Conservation (phyloP, 2,329 filamentous ascomycete genomes). For the Coniochaeta prunicola region DNA sequence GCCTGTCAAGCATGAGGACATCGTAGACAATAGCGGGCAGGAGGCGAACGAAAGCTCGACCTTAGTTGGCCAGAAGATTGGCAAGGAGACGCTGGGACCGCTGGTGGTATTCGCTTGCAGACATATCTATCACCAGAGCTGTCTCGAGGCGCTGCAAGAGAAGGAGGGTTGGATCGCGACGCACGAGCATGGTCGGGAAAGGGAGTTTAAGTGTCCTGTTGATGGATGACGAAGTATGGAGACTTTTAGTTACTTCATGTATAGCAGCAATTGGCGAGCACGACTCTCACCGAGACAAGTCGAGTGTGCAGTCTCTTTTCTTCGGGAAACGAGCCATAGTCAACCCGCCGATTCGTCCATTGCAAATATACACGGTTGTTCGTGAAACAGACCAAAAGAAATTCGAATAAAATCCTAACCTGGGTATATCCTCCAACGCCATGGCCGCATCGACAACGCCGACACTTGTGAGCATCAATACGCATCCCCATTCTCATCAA, state of each 20-base stretch:
- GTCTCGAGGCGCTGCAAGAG: slow-evolving; percentile 58
- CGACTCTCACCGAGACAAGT: not conserved
- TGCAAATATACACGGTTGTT: not conserved
- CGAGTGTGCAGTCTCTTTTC: not conserved
- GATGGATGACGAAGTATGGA: slow-evolving; percentile 32
- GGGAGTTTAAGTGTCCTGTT: slow-evolving; percentile 49
- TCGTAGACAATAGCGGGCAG: slow-evolving; percentile 23
- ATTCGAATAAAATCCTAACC: not conserved
- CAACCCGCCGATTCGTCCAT: not conserved
- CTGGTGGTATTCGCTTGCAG: slow-evolving; percentile 63
- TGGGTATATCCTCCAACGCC: slow-evolving; percentile 1
- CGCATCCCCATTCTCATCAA: slow-evolving; percentile 10
- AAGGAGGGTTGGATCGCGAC: slow-evolving; percentile 33
- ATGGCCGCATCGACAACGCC: not conserved
- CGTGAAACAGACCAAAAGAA: not conserved
- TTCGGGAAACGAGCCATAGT: not conserved
- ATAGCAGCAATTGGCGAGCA: not conserved
- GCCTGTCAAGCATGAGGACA: slow-evolving; percentile 17
- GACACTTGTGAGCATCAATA: not conserved
- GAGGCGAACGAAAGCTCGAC: slow-evolving; percentile 13
- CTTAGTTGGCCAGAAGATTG: slow-evolving; percentile 21
- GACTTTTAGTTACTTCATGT: not conserved
- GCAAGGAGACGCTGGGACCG: slow-evolving; percentile 50
- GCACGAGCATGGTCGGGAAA: slow-evolving; percentile 33
- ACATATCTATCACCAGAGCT: slow-evolving; percentile 63